Base-by-base conservation (phyloP, 352 stramenopile genomes). In the Pythium phragmiticola region DNA sequence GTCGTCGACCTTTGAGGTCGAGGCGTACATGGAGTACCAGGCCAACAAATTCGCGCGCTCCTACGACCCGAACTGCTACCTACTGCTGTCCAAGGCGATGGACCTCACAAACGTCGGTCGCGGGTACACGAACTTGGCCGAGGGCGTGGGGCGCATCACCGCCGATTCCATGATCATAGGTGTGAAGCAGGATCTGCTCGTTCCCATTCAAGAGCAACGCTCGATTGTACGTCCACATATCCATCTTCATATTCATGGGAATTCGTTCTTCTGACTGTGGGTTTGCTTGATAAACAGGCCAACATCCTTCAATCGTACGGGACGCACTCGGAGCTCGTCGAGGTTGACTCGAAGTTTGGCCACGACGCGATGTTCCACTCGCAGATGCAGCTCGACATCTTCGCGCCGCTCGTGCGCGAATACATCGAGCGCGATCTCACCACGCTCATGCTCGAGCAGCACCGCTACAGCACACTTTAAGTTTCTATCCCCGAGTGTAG, bases 21-120 rank as follows among this genome's bases (percentile, higher is more conserved):
- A 96, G 72, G 88, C 75, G 54, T 96, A 96, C 79, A 92, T 96
- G 86, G 80, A 92, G 60, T 93, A 96, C 73, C 84, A 96, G 64
- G 87, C 81, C 36, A 81, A 69, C 63, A 95, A 95, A 65, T 96
- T 96, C 56, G 86, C 87, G 28, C 83, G 84, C 9, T 60, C 84
- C 21, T 95, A 86, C 58, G 88, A 96, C 58, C 82, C 88, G 2
- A 96, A 96, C 71, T 95, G 87, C 74, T 96, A 96, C 68, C 53
- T 96, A 55, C 63, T 95, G 64, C 72, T 96, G 16, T 96, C 87
- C 34, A 93, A 96, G 66, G 82, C 82, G 19, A 95, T 95, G 84
- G 89, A 96, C 37, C 65, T 95, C 48, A 89, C 80, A 30, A 90
- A 94, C 57, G 47, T 96, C 19, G 87, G 84, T 2, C 78, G 84